phyloP scores from a whole-genome alignment of 108 stramenopile species.

The Schizochytrium sp. region DNA sequence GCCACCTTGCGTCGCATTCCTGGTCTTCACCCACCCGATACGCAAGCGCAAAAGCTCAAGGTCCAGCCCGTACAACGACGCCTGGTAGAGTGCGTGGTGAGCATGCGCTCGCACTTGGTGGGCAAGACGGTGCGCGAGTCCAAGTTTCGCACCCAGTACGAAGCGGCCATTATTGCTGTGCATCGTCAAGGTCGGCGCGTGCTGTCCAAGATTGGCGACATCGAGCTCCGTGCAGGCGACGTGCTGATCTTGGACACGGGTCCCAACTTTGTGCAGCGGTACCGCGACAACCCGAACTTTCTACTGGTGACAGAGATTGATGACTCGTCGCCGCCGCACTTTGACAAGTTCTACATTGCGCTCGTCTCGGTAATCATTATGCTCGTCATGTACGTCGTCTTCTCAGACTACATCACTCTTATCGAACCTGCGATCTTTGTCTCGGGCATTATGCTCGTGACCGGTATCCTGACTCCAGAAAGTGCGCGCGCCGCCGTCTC shows the following conservation, averaged over 20 bases:
- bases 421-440: neutral
- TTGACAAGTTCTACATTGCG: neutral
- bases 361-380: neutral
- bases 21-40: neutral
- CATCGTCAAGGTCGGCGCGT: neutral
- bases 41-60: slow-evolving; percentile 13
- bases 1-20: neutral
- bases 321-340: neutral
- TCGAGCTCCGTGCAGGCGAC: neutral
- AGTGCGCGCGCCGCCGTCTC: neutral
- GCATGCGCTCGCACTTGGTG: neutral
- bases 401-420: neutral
- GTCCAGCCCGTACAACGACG: neutral
- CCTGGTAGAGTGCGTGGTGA: neutral
- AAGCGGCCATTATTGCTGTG: neutral
- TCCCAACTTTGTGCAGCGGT: neutral
- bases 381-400: neutral
- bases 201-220: slow-evolving; percentile 10
- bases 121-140: slow-evolving; percentile 8
- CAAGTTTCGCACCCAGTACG: neutral
- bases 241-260: neutral
- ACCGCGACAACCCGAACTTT: neutral
- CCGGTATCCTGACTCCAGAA: neutral
- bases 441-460: neutral
- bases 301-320: neutral